Percentiles rank a stretch among this genome's conserved stretches.
These are phyloP conservation scores for Jackrogersella minutella DNA, from an alignment of 495 filamentous ascomycete species.

Conservation along the genomic window DNA sequence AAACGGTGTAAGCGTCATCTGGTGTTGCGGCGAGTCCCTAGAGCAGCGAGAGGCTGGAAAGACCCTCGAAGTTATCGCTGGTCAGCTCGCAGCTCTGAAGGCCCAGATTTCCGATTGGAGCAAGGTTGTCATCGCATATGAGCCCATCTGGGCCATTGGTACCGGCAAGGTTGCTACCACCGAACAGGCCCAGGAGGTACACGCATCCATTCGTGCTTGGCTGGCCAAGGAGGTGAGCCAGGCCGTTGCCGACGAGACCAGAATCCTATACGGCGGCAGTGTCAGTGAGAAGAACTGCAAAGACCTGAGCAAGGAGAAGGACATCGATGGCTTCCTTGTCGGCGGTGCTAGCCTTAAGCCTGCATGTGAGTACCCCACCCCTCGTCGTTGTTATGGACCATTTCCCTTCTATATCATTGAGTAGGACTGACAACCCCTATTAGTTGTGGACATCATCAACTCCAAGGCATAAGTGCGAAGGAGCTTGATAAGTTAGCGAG, in stretches of 20 bases:
- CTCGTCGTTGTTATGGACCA: background rate
- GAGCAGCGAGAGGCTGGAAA: slow-evolving; percentile 87
- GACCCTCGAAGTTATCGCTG: slow-evolving; percentile 90
- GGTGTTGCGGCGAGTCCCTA: slow-evolving; percentile 95
- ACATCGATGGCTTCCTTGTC: slow-evolving; percentile 98
- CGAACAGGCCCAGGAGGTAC: slow-evolving; percentile 93
- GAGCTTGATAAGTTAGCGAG: background rate
- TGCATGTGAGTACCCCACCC: slow-evolving; percentile 73
- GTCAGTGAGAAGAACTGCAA: slow-evolving; percentile 98
- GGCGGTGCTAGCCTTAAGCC: slow-evolving; percentile 98
- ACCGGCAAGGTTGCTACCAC: slow-evolving; percentile 97
- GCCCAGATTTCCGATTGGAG: slow-evolving; percentile 81
- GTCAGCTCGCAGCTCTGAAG: slow-evolving; percentile 73
- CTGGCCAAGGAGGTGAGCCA: slow-evolving; percentile 75
- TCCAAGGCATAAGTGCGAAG: slow-evolving; percentile 51
- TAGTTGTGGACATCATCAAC: slow-evolving; percentile 72
- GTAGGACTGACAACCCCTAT: slow-evolving; percentile 38
- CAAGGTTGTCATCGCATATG: slow-evolving; percentile 96
- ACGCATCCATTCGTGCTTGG: slow-evolving; percentile 91
- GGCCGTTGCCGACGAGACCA: slow-evolving; percentile 76
- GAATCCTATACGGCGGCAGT: slow-evolving; percentile 94
- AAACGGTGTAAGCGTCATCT: slow-evolving; percentile 86
- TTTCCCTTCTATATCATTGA: background rate
- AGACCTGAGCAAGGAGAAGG: slow-evolving; percentile 86
- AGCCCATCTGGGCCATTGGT: slow-evolving; percentile 99